These are phyloP conservation scores for Rutstroemia sp. DNA, from an alignment of 2,329 filamentous ascomycete species.

Conservation along the genomic window DNA sequence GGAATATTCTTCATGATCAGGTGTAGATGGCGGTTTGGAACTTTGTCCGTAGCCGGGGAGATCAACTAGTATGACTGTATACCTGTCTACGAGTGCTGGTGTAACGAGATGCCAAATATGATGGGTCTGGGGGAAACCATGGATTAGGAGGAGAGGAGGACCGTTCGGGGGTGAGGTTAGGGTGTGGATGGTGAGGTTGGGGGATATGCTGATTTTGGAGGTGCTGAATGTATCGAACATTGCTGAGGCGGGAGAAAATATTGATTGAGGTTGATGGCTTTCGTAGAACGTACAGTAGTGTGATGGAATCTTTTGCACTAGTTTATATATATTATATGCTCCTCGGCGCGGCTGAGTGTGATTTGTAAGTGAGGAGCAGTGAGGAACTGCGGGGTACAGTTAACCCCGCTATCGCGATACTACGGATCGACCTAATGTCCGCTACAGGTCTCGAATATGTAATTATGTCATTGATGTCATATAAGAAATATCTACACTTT, in stretches of 20 bases:
- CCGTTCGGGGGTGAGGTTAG: conserved; percentile 1
- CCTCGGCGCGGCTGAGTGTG: no score
- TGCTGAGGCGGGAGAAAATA: not conserved
- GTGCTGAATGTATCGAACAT: not conserved
- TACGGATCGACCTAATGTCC: no score
- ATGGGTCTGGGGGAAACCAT: conserved; percentile 45
- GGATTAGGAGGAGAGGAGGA: conserved; percentile 40
- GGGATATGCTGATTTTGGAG: not conserved
- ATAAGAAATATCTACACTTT: no score
- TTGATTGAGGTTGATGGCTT: no score
- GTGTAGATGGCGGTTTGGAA: conserved; percentile 34
- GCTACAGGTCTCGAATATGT: no score
- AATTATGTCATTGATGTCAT: no score
- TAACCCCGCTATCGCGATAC: no score
- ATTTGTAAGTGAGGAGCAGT: no score
- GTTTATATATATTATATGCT: no score
- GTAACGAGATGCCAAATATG: conserved; percentile 45
- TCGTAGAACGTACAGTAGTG: no score
- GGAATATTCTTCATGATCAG: conserved; percentile 30
- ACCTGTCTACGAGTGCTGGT: conserved; percentile 32
- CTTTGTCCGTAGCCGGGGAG: conserved; percentile 45
- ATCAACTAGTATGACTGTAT: conserved; percentile 39
- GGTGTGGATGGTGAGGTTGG: not conserved
- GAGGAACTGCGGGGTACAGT: no score
- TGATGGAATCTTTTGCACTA: no score